These are phyloP conservation scores for Blepharisma stoltei DNA, from an alignment of 73 alveolate genomes.

Conservation along the genomic window DNA sequence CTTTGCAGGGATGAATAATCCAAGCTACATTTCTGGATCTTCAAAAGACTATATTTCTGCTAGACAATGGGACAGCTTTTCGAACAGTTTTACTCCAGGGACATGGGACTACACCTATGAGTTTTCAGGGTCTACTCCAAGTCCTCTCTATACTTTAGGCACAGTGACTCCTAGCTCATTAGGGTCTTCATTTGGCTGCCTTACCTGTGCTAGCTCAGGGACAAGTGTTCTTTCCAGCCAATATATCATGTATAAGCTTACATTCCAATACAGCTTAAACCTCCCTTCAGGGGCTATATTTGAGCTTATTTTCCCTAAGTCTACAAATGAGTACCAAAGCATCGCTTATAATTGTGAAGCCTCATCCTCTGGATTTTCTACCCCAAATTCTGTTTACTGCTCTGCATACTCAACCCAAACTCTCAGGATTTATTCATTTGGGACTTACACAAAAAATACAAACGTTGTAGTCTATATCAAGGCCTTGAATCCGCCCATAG, in stretches of 20 bases:
- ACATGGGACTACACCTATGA: not conserved
- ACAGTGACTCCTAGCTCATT: not conserved
- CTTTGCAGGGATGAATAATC: not conserved
- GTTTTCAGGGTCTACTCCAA: not conserved
- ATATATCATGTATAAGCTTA: not conserved
- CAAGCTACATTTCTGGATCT: not conserved
- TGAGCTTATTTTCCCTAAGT: not conserved
- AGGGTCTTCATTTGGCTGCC: not conserved
- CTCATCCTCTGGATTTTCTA: not conserved
- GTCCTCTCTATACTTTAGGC: constrained; percentile 13
- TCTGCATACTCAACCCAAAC: too few relatives aligned
- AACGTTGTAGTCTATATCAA: not conserved
- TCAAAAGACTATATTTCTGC: not conserved
- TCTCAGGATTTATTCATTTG: not conserved
- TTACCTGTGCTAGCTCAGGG: not conserved
- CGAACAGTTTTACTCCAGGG: not conserved
- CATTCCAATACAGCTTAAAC: not conserved
- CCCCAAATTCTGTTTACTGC: not conserved
- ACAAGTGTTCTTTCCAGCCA: not conserved
- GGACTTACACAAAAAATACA: not conserved
- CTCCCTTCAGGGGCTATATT: not conserved
- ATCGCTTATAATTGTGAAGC: constrained; percentile 18
- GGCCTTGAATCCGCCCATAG: constrained; percentile 2
- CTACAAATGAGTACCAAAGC: not conserved
- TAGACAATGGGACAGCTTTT: not conserved